Base-by-base conservation (phyloP, 257 asterid species). In the Gentiana dahurica region DNA sequence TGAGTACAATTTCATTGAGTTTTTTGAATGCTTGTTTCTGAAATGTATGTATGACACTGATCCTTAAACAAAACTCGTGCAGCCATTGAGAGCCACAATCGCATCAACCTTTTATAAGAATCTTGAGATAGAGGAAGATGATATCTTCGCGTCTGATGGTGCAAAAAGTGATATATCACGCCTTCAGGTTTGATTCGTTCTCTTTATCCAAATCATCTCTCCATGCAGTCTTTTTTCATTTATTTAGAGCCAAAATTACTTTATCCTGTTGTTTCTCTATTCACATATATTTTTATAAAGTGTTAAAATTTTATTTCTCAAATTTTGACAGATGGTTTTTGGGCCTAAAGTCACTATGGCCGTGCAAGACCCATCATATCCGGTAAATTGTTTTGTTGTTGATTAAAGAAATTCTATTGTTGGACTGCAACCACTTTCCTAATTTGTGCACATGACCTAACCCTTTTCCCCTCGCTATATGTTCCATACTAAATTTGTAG, bases 111-210 rank as follows among this genome's bases (percentile, higher is more conserved):
- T 78, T 73, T 88, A 92, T 66, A 75, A 79, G n/a, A 75, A 79
- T 74, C 89, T 85, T 70, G 99, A 94, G 64, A 73, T 88, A 49
- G 95, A 81, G 61, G 94, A 74, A 74, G 85, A 79, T 66, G 99
- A 92, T 78, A 81, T 92, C 62, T 92, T 92, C 61, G 97, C 88
- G 45, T 92, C 99, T 13, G 95, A 92, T 79, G 99, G 99, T 47
- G 99, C 99, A 92, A 92, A 15, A 71, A 88, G 99, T 73, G 99
- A 92, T 73, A 88, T 92, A 75, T 92, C 97, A 58, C 89, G 95
- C 65, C 89, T 88, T 61, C 95, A 92, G 95, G 99, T 92, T 57
- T 61, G 65, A 13, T 52, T 52, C 68, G 50, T 46, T 49, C 46
- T 44, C 53, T 58, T 13, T 6, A 36, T 53, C 12, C 46, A 4